Evolutionary conservation across 305 asterid genomes (phyloP).

Genomic region (Fraxinus velutina): DNA sequence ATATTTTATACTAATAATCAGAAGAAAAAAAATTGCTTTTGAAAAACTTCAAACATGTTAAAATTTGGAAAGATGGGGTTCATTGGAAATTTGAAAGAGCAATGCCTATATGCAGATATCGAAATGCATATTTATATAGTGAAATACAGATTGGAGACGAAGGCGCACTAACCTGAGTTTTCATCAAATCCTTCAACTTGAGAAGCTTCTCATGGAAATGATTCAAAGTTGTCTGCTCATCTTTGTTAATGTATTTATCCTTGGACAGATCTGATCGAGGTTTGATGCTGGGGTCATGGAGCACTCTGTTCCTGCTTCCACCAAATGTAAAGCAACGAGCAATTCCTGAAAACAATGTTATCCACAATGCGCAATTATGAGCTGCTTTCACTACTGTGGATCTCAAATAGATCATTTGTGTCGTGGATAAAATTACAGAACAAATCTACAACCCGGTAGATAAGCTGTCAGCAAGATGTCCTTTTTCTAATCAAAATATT

Average conservation of each 20-base stretch:
- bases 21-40: neutral
- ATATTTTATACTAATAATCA: neutral
- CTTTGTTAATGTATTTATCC: slow-evolving; percentile 81
- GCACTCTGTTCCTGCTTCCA: slow-evolving; percentile 71
- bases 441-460: neutral
- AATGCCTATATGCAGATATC: neutral
- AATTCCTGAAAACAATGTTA: slow-evolving; percentile 50
- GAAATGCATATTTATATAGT: neutral
- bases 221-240: slow-evolving; percentile 81
- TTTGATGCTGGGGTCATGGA: slow-evolving; percentile 66
- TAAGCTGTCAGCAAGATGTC: neutral
- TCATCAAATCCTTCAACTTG: slow-evolving; percentile 80
- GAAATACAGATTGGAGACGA: neutral
- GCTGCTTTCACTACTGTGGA: neutral
- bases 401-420: neutral
- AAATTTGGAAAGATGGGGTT: neutral
- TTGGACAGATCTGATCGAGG: slow-evolving; percentile 79
- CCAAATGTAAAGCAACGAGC: slow-evolving; percentile 96
- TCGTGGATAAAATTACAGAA: neutral
- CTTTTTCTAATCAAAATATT: neutral
- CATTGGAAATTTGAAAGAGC: neutral
- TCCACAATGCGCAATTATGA: neutral
- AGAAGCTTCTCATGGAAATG: slow-evolving; percentile 97
- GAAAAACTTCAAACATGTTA: neutral
- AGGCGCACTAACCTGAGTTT: slow-evolving; percentile 55